Conservation (phyloP, 1,284 basidiomycete species). For the Ustilago esculenta region DNA sequence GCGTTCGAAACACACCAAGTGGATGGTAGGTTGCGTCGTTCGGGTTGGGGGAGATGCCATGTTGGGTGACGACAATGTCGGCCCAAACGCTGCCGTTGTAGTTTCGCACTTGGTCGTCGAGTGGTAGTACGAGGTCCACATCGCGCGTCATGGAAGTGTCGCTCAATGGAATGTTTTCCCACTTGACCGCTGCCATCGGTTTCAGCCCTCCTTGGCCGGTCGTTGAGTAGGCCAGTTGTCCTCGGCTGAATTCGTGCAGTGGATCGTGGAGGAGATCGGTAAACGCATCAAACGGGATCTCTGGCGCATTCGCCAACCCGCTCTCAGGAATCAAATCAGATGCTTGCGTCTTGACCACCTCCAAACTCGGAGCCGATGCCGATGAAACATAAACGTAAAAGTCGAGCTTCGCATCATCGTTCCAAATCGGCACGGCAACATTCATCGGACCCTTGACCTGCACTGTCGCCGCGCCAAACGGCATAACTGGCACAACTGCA, state of each 20-base stretch:
- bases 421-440: conserved; percentile 39
- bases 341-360: conserved; percentile 36
- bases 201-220: not conserved
- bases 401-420: conserved; percentile 28
- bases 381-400: conserved; percentile 52
- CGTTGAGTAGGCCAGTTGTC: not conserved
- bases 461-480: not conserved
- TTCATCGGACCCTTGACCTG: conserved; percentile 23
- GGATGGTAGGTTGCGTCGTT: conserved; percentile 69
- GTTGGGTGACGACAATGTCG: conserved; percentile 81
- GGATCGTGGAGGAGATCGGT: conserved; percentile 33
- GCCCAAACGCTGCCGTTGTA: conserved; percentile 72
- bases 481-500: not conserved
- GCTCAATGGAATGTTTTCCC: conserved; percentile 28
- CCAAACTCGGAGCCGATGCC: conserved; percentile 12
- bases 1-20: conserved; percentile 76
- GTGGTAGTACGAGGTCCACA: conserved; percentile 32
- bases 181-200: conserved; percentile 50
- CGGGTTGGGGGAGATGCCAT: conserved; percentile 76
- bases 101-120: conserved; percentile 28
- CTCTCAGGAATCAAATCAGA: conserved; percentile 37
- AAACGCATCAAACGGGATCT: conserved; percentile 38
- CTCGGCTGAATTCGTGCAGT: not conserved
- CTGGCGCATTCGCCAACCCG: conserved; percentile 13
- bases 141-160: conserved; percentile 31